These are phyloP conservation scores for Amniculicola lignicola DNA, from an alignment of 495 filamentous ascomycete genomes.

Conservation along the genomic window DNA sequence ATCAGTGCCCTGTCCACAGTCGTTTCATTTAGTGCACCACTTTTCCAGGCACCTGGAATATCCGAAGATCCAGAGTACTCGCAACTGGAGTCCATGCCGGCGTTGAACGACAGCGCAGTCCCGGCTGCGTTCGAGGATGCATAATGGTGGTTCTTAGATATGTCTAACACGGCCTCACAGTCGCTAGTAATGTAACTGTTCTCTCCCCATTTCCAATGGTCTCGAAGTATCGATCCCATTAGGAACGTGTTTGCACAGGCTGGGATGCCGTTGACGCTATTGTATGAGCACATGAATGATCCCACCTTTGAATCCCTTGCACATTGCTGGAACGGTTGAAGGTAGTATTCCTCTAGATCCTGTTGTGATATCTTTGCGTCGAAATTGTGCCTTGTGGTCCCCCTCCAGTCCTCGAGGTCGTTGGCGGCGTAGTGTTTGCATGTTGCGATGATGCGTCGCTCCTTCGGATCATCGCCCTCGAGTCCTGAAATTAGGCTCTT, in stretches of 20 bases:
- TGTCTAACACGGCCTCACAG: constrained; percentile 47
- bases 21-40: constrained; percentile 8
- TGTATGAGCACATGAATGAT: constrained; percentile 51
- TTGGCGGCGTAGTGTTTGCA: constrained; percentile 58
- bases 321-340: constrained; percentile 49
- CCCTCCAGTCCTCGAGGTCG: constrained; percentile 36
- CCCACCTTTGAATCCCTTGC: constrained; percentile 47
- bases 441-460: constrained; percentile 36
- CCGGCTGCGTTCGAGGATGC: constrained; percentile 24
- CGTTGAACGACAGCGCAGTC: constrained; percentile 38
- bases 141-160: constrained; percentile 42
- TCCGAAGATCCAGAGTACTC: constrained; percentile 14
- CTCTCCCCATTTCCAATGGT: constrained; percentile 48
- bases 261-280: constrained; percentile 46
- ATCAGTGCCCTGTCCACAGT: constrained; percentile 10
- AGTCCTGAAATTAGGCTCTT: constrained; percentile 4
- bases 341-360: constrained; percentile 49
- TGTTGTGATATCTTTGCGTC: constrained; percentile 45
- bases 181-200: constrained; percentile 47
- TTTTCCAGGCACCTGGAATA: constrained; percentile 16
- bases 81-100: constrained; percentile 11
- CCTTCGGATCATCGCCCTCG: constrained; percentile 5
- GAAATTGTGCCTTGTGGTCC: constrained; percentile 40
- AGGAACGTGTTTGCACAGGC: constrained; percentile 47
- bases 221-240: constrained; percentile 45